Evolutionary conservation across 176 grass and related monocot genomes (phyloP).

Genomic region (Neostapfia colusana): DNA sequence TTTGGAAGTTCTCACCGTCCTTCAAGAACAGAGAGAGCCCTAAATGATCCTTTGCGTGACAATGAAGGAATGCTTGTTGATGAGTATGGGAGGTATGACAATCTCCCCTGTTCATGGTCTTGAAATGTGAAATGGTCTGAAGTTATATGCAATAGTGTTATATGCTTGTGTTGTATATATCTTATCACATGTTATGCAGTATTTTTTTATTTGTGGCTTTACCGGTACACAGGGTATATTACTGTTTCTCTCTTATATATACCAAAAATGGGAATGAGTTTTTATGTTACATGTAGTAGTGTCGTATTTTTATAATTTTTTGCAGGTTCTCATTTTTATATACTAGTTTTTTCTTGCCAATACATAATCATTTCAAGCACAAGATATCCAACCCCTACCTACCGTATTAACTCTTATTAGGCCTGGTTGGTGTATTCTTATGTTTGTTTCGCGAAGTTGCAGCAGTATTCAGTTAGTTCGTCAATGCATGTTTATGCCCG

Average conservation of each 20-base stretch:
- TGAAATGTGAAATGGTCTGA: slow-evolving; percentile 13
- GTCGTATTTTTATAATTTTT: not conserved
- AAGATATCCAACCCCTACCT: slow-evolving; percentile 8
- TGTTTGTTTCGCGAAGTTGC: not conserved
- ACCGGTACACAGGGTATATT: slow-evolving; percentile 38
- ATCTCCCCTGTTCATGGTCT: not conserved
- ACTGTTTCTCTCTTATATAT: not conserved
- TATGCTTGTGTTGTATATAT: slow-evolving; percentile 7
- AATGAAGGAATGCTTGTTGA: slow-evolving; percentile 96
- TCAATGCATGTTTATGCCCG: not conserved
- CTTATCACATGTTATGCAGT: not conserved
- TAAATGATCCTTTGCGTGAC: slow-evolving; percentile 89
- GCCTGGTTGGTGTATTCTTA: slow-evolving; percentile 8
- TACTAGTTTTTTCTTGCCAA: not conserved
- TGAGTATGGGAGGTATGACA: slow-evolving; percentile 82
- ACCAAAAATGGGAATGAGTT: not conserved
- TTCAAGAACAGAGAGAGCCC: slow-evolving; percentile 76
- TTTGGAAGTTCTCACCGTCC: slow-evolving; percentile 67
- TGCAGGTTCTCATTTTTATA: not conserved
- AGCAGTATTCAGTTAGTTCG: not conserved
- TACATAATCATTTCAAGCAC: not conserved
- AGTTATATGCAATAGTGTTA: not conserved
- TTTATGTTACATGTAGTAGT: not conserved
- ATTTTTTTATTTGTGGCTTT: not conserved
- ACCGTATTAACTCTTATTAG: not conserved